Base-by-base conservation (phyloP, 352 stramenopile genomes). In the Phytophthora uliginosa region DNA sequence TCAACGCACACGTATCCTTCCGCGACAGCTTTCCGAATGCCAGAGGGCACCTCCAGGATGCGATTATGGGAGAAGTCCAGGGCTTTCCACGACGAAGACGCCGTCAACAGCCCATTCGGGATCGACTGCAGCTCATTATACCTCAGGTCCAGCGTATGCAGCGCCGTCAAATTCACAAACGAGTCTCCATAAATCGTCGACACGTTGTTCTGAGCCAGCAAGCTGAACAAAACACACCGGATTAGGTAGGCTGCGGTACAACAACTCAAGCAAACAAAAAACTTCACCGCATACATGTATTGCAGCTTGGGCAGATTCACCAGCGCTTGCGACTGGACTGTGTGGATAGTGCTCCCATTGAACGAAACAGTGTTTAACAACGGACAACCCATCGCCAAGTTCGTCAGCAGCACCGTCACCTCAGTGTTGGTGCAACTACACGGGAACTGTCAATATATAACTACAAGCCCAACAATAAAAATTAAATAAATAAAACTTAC, bases 91-190 rank as follows among this genome's bases (percentile, higher is more conserved):
- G 80, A 85, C 3, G 76, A 70, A 8, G 83, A 81, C 9, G 79
- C 72, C 17, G 67, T 79, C 18, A 91, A 69, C 7, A 93, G 55
- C 18, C 52, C 64, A 2, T 55, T 81, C 4, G 85, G 80, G 4
- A 93, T 64, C 10, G 26, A 58, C 18, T 76, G 63, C 13, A 93
- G 74, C 31, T 81, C 75, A 53, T 93, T 93, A 67, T 71, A 76
- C 38, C 82, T 90, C 62, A 91, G 26, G 45, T 91, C 79, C 5
- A 93, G 71, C 20, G 82, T 90, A 62, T 89, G 73, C 13, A 91
- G 60, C 38, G 77, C 65, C 2, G 84, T 66, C 18, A 91, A 60
- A 26, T 90, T 87, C 50, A 58, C 57, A 7, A 93, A 79, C n/a
- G 79, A 81, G 42, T 85, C 79, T 13, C 36, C 52, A 33, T 73